These are phyloP conservation scores for Gonium pectorale DNA, from an alignment of 139 green algal species.

Conservation along the genomic window DNA sequence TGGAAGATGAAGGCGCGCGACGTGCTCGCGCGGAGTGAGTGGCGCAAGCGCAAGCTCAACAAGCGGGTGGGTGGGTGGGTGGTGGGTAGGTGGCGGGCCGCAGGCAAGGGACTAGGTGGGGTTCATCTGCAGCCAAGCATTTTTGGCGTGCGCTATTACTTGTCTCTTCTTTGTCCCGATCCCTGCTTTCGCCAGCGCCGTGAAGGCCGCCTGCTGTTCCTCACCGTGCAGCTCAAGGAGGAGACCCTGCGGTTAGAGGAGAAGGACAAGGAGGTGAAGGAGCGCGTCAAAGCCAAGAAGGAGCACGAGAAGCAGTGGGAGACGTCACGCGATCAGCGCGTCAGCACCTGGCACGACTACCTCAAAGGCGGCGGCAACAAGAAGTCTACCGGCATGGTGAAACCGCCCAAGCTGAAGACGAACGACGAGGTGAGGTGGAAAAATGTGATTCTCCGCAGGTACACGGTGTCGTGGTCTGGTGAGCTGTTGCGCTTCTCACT, in stretches of 20 bases:
- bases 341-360: constrained; percentile 83
- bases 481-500: too few relatives aligned
- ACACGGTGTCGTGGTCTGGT: too few relatives aligned
- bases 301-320: constrained; percentile 90
- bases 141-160: too few relatives aligned
- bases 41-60: constrained; percentile 77
- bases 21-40: constrained; percentile 85
- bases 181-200: too few relatives aligned
- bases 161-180: too few relatives aligned
- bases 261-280: constrained; percentile 68
- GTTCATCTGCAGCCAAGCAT: too few relatives aligned
- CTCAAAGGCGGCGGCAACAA: constrained; percentile 50
- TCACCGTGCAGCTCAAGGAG: constrained; percentile 70
- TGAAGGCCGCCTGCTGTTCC: too few relatives aligned
- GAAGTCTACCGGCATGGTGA: constrained; percentile 67
- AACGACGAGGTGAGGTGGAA: constrained; percentile 72
- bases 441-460: too few relatives aligned
- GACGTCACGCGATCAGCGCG: constrained; percentile 79
- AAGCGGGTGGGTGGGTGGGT: constrained; percentile 67
- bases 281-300: constrained; percentile 68
- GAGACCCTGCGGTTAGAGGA: constrained; percentile 79
- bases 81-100: too few relatives aligned
- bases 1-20: constrained; percentile 85
- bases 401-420: constrained; percentile 72
- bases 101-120: too few relatives aligned